Base-by-base conservation (phyloP, 2,329 filamentous ascomycete species). In the Stemphylium beticola region DNA sequence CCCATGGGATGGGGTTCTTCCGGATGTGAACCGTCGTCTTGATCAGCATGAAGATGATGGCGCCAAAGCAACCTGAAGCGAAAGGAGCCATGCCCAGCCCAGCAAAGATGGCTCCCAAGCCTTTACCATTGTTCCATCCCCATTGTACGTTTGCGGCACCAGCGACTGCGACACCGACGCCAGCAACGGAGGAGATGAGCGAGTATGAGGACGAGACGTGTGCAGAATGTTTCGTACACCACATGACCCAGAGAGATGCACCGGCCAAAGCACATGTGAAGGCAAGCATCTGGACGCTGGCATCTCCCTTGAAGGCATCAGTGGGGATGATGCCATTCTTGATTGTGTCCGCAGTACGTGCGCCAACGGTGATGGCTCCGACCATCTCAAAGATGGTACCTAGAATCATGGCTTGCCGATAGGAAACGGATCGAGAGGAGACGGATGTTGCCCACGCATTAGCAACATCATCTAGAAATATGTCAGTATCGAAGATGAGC, bases 371-470 rank as follows among this genome's bases (percentile, higher is more conserved):
- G 44, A 79, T 76, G 49, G 78, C 77, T 36, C 80, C 80, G 5
- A 77, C 64, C 69, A 82, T 79, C 62, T 82, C 80, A 70, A 77
- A 78, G 36, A 80, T 68, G 37, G 77, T 74, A 31, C 77, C 78
- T 15, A 81, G 66, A 46, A 77, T 49, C 77, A 81, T 81, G 57
- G 79, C 88, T 76, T 88, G 85, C 64, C 84, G 76, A 77, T 91
- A 89, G 2, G 86, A 81, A 68, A 91, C 81, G 62, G 90, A 92
- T 49, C 90, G 80, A n/a, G 90, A 92, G 17, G 90, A 92, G 55
- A 93, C 89, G 67, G 85, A 88, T 65, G 90, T 93, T 50, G 90
- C 90, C 87, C 89, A 93, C 45, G 90, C 80, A 77, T 93, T 93
- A 70, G 90, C 90, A 53, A 93, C 90, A 88, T 93, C 90, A 76